Percentiles rank a stretch among this genome's conserved stretches.
phyloP scores from a whole-genome alignment of 768 basidiomycete genomes.

The Mycena metata region DNA sequence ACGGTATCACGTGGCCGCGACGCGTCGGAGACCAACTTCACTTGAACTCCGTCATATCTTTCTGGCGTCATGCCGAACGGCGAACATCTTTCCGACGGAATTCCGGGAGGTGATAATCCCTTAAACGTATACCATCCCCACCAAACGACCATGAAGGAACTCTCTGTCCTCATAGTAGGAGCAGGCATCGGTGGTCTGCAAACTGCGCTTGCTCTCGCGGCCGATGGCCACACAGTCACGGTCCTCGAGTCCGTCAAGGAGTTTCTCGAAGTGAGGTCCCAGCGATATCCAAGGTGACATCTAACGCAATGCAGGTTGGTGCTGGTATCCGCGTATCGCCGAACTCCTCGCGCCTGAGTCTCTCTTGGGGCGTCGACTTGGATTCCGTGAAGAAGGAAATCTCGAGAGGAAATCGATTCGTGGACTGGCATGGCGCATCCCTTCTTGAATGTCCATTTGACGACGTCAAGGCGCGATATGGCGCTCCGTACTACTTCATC shows the following conservation, averaged over 20 bases:
- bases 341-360: constrained; percentile 34
- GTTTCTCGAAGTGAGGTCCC: constrained; percentile 25
- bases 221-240: constrained; percentile 33
- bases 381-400: constrained; percentile 23
- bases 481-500: constrained; percentile 59
- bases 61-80: no score
- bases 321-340: constrained; percentile 57
- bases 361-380: constrained; percentile 33
- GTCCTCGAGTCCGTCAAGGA: constrained; percentile 31
- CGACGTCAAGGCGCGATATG: constrained; percentile 38
- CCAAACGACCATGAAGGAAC: constrained; percentile 18
- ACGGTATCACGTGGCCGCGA: no score
- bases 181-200: constrained; percentile 38
- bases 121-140: neutral
- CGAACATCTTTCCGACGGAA: constrained; percentile 7
- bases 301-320: constrained; percentile 47
- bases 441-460: constrained; percentile 34
- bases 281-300: neutral
- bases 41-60: no score
- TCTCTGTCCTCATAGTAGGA: constrained; percentile 29
- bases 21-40: no score
- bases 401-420: constrained; percentile 36
- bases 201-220: constrained; percentile 38
- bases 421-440: constrained; percentile 29
- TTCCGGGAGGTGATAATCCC: neutral